Evolutionary conservation across 176 grass and related monocot species (phyloP).

Genomic region (Stipa capillata): DNA sequence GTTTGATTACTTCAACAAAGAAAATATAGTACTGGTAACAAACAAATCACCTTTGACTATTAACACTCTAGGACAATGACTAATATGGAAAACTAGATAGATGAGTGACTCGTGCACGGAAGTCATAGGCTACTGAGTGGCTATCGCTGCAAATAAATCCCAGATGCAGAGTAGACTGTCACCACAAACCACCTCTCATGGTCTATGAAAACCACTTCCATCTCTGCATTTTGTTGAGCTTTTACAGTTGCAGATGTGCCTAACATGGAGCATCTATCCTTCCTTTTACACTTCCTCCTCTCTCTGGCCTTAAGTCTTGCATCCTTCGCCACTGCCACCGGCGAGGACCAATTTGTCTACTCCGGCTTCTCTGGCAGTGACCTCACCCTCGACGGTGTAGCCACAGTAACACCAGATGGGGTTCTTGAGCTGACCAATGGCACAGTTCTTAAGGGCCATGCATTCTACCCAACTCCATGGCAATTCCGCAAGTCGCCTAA

Average conservation of each 20-base stretch:
- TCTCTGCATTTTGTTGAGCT: not conserved
- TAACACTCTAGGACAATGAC: not conserved
- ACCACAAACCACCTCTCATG: not conserved
- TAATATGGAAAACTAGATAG: not conserved
- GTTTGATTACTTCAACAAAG: not conserved
- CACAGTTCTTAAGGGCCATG: not conserved
- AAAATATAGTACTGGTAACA: not conserved
- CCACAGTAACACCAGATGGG: not conserved
- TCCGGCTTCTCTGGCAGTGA: not conserved
- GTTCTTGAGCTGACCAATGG: slow-evolving; percentile 4
- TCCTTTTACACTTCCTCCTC: not conserved
- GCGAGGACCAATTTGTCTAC: slow-evolving; percentile 12
- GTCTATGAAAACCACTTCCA: not conserved
- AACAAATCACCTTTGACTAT: not conserved
- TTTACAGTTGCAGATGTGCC: not conserved
- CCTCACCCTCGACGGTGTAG: not conserved
- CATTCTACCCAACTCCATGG: not conserved
- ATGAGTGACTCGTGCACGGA: not conserved
- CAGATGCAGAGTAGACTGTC: not conserved
- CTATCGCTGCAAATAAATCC: not conserved
- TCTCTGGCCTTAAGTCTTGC: not conserved
- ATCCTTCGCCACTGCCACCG: not conserved
- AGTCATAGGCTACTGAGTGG: not conserved
- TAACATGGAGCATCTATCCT: not conserved
- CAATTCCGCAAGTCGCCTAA: not conserved